Percentiles rank a stretch among this genome's conserved stretches.
These are phyloP conservation scores for Lachnellula arida DNA, from an alignment of 2,329 filamentous ascomycete genomes.

Conservation along the genomic window DNA sequence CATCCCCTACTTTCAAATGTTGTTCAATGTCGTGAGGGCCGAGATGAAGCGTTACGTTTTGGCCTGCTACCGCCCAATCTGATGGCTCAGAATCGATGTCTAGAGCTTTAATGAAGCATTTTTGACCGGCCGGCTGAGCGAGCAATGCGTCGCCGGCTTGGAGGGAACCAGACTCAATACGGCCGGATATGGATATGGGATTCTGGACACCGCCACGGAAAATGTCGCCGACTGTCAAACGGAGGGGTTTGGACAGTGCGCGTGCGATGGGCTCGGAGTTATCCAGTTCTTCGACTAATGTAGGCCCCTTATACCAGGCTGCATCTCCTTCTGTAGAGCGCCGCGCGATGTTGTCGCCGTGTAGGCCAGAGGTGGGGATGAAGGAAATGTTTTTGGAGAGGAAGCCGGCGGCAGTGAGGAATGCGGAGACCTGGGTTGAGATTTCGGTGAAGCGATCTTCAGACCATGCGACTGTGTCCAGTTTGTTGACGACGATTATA, in stretches of 20 bases:
- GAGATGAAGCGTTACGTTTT: slow-evolving; percentile 81
- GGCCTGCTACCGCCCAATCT: slow-evolving; percentile 90
- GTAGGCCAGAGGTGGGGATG: slow-evolving; percentile 83
- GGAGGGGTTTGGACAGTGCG: slow-evolving; percentile 71
- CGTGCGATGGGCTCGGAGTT: slow-evolving; percentile 68
- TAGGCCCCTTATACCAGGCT: slow-evolving; percentile 76
- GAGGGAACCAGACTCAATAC: slow-evolving; percentile 76
- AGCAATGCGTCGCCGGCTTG: slow-evolving; percentile 79
- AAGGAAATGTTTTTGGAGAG: slow-evolving; percentile 76
- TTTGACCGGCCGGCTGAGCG: slow-evolving; percentile 76
- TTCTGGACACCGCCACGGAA: slow-evolving; percentile 76
- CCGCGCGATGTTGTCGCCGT: slow-evolving; percentile 77
- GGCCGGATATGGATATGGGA: slow-evolving; percentile 78
- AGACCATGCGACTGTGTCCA: slow-evolving; percentile 83
- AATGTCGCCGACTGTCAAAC: slow-evolving; percentile 83
- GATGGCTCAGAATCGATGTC: slow-evolving; percentile 67
- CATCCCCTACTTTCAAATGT: slow-evolving; percentile 78
- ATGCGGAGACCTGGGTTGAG: slow-evolving; percentile 73
- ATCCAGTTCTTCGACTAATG: slow-evolving; percentile 80
- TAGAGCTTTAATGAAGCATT: slow-evolving; percentile 74
- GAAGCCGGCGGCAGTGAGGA: slow-evolving; percentile 79
- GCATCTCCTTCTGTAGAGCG: slow-evolving; percentile 51
- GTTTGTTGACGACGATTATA: slow-evolving; percentile 91
- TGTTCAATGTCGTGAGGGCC: slow-evolving; percentile 72
- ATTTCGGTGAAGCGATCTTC: slow-evolving; percentile 82